Base-by-base conservation (phyloP, 2,329 filamentous ascomycete species). In the Herpomyces periplanetae region DNA sequence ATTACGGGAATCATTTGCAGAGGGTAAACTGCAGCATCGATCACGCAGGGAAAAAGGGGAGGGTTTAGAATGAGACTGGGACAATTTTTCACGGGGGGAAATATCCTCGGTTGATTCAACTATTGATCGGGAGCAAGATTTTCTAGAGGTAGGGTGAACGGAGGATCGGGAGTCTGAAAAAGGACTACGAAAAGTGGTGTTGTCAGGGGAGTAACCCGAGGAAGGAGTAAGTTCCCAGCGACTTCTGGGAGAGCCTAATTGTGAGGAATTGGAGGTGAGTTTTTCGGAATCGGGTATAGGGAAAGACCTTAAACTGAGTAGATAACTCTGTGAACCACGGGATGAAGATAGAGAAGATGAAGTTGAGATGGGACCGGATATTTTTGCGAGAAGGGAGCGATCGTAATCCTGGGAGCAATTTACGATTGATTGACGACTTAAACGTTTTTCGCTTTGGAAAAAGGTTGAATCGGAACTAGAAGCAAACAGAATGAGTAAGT, bases 321-420 rank as follows among this genome's bases (percentile, higher is more conserved):
- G n/a, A n/a, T n/a, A n/a, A n/a, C n/a, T n/a, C n/a, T n/a, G n/a
- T n/a, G n/a, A n/a, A n/a, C n/a, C n/a, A n/a, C n/a, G n/a, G n/a
- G n/a, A n/a, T n/a, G n/a, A n/a, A n/a, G n/a, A n/a, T n/a, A n/a
- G n/a, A 4, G 30, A 39, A 19, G 47, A 39, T 8, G 48, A 45
- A 11, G 47, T 46, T 4, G 51, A 52, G 22, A 47, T 47, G 4
- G 49, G 45, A 17, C 52, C 52, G 13, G 51, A 51, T 23, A 58
- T 57, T 27, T 53, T 55, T 18, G 50, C 53, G 11, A 59, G 34
- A 6, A 58, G 35, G 24, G 53, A 48, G 31, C 56, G 49, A 29
- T 59, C 53, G 33, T 58, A 59, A 13, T 46, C 49, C 28, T 56
- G 48, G 10, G 50, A 55, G 2, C 51, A 55, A 22, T 42, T 44